Evolutionary conservation across 192 early-diverging fungal species (phyloP), one percentile per base, ranked within the genome.

Genomic region (Radiomyces spectabilis): DNA sequence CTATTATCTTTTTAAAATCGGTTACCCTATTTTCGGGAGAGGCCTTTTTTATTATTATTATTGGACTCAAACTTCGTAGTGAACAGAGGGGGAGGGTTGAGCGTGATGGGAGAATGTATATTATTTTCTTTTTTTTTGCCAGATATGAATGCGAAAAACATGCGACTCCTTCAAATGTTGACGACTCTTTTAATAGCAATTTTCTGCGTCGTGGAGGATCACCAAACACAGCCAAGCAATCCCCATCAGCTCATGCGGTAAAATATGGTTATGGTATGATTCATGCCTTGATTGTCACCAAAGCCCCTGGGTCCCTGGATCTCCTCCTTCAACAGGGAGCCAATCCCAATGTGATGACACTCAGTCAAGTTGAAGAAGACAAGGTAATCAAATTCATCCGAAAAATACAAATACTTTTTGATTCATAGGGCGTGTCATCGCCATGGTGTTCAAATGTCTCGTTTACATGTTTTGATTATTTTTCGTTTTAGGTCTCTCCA

Each of bases 231-330:
- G 67, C 67, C 16, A 69, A 59, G 26, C 67, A 62, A 31, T 63
- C 52, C 12, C 35, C 57, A 15, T 33, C 53, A 26, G 21, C 43
- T 8, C 1, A 47, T 31, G 10, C 18, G 29, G 35, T 69, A n/a
- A 56, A 57, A 26, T 63, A 69, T 51, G 67, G 67, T 1, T 63
- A 55, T 55, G 67, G 67, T 3, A 39, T 69, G 44, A 54, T 69
- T 16, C 67, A 69, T 46, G 60, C 60, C 12, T 34, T 52, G 5
- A 51, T 69, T 38, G 40, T 59, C 27, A 49, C 38, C 18, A 51
- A 54, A 39, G 42, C 57, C 16, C 43, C 61, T 27, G 22, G 30
- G 12, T 27, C 44, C 5, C 35, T 69, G 6, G 67, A 63, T 26
- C 24, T 59, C 18, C 41, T 69, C 13, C 39, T 69, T 4, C 59